Evolutionary conservation across 805 yeast genomes (phyloP), one percentile per base, ranked within the genome.

Genomic region (Candida incommunis): DNA sequence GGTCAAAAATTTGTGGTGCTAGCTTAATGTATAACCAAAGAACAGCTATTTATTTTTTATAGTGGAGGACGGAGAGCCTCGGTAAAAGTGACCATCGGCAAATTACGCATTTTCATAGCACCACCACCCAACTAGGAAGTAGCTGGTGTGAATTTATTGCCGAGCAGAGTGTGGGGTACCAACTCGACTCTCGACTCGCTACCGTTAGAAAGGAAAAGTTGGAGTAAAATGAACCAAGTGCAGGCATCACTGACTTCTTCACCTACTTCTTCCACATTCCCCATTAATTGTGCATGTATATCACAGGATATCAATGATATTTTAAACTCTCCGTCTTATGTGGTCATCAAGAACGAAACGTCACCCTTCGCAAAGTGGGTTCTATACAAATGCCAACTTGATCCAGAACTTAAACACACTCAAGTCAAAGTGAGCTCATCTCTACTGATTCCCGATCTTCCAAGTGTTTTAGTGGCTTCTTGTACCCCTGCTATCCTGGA

Each of bases 231-330:
- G n/a, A 31, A 31, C 20, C 37, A 31, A n/a, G 43, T 42, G 40
- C 47, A 42, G 45, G 47, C 45, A 7, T 45, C 43, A 34, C 20
- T 44, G 23, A 35, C 45, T 41, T 40, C 47, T 42, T 16, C 44
- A 45, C 26, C 9, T 16, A 31, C 18, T 9, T 25, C 27, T 25
- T n/a, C n/a, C n/a, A n/a, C n/a, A n/a, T n/a, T n/a, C n/a, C 27
- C 27, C 11, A n/a, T 31, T 7, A 31, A 31, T 18, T 31, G 37
- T 31, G 37, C 37, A 11, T 13, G 18, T 5, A 31, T 31, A 9
- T 31, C 37, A 9, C 37, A 31, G 37, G 37, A 31, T 31, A 31
- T 31, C 20, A 31, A n/a, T 31, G 37, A 31, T 18, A 31, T 31
- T 31, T 18, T 31, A 11, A 18, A 18, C 37, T 9, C 11, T n/a